Evolutionary conservation across 108 stramenopile genomes (phyloP).

Genomic region (Cyclotella cryptica): DNA sequence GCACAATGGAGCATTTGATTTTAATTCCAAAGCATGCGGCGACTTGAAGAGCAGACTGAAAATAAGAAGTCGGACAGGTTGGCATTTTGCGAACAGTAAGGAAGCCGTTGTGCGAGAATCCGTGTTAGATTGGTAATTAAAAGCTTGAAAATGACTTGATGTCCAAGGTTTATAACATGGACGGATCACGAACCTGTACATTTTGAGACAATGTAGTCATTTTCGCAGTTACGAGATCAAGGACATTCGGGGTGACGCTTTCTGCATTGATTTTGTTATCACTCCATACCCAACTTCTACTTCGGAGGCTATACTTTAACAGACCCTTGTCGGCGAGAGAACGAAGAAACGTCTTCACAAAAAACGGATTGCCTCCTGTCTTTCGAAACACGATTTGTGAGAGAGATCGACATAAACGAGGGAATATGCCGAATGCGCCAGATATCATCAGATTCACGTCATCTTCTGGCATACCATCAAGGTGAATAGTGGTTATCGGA

Average conservation of each 20-base stretch:
- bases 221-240: conserved; percentile 53
- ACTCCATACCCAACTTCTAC: conserved; percentile 64
- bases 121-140: no score
- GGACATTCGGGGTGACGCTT: conserved; percentile 60
- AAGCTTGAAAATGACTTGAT: no score
- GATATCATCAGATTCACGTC: conserved; percentile 48
- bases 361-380: conserved; percentile 52
- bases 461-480: conserved; percentile 32
- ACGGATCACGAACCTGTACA: not conserved
- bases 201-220: conserved; percentile 31
- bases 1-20: not conserved
- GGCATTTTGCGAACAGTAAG: not conserved
- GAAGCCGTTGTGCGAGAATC: not conserved
- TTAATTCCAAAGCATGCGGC: conserved; percentile 56
- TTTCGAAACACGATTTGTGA: conserved; percentile 33
- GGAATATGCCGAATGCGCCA: conserved; percentile 37
- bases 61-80: not conserved
- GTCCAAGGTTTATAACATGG: not conserved
- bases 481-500: not conserved
- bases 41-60: conserved; percentile 34
- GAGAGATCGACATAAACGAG: conserved; percentile 32
- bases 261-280: conserved; percentile 29
- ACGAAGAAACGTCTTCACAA: conserved; percentile 55
- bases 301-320: conserved; percentile 45
- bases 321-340: conserved; percentile 46